These are phyloP conservation scores for Oenanthe sinensis DNA, from an alignment of 129 eudicot genomes.

Conservation along the genomic window DNA sequence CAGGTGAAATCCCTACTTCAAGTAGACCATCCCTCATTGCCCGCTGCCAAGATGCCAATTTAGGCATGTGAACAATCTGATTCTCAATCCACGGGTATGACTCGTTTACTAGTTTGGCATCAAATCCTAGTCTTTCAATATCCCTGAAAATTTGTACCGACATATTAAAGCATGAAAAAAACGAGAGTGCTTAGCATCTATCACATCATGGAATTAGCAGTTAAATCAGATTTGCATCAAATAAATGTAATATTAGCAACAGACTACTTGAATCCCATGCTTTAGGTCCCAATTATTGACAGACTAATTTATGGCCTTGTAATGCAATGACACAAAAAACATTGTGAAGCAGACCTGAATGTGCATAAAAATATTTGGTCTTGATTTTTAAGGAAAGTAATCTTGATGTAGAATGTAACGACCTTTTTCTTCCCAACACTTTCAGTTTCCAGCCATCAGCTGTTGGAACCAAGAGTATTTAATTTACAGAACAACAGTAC, in stretches of 20 bases:
- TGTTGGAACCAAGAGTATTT: too few relatives aligned
- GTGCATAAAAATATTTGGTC: not conserved
- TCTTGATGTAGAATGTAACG: not conserved
- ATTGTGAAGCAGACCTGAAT: not conserved
- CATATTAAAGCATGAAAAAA: not conserved
- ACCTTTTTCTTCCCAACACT: too few relatives aligned
- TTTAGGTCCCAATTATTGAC: not conserved
- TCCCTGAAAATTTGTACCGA: constrained; percentile 28
- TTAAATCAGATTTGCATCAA: not conserved
- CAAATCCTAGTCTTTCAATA: constrained; percentile 65
- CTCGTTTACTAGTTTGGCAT: constrained; percentile 67
- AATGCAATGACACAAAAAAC: not conserved
- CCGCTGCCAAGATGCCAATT: constrained; percentile 57
- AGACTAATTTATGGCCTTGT: not conserved
- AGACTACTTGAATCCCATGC: not conserved
- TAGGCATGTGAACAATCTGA: constrained; percentile 66
- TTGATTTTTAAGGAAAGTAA: not conserved
- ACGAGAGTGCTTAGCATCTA: not conserved
- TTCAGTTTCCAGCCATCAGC: too few relatives aligned
- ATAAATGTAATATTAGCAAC: not conserved
- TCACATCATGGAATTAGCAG: not conserved
- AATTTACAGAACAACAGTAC: too few relatives aligned
- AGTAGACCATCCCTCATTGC: constrained; percentile 65
- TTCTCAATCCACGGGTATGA: constrained; percentile 87
- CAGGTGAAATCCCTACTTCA: constrained; percentile 65